Conservation (phyloP, 2,329 filamentous ascomycete species). For the Phialophora chinensis region DNA sequence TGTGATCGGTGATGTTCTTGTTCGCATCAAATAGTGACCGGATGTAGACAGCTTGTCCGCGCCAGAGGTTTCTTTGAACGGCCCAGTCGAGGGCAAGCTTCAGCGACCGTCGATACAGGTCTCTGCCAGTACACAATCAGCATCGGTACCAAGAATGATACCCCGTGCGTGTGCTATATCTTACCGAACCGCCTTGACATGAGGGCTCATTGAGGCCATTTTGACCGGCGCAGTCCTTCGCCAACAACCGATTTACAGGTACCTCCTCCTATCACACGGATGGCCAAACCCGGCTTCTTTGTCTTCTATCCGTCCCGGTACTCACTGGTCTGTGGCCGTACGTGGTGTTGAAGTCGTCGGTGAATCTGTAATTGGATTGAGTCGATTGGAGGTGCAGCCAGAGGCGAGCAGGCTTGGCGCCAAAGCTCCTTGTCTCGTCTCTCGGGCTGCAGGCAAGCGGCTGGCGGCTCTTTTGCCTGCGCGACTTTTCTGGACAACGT, state of each 20-base stretch:
- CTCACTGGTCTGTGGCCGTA: constrained; percentile 10
- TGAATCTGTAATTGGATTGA: constrained; percentile 32
- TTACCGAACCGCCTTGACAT: constrained; percentile 48
- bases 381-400: constrained; percentile 35
- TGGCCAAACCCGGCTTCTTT: neutral
- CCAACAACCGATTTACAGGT: constrained; percentile 10
- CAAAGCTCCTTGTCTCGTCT: constrained; percentile 21
- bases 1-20: constrained; percentile 78
- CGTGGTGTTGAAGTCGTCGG: constrained; percentile 9
- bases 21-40: constrained; percentile 94
- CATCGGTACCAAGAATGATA: constrained; percentile 7
- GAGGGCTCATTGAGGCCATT: constrained; percentile 45
- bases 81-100: constrained; percentile 96
- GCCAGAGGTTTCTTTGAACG: constrained; percentile 90
- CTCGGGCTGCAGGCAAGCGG: constrained; percentile 6
- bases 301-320: neutral
- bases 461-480: constrained; percentile 13
- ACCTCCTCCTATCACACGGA: neutral
- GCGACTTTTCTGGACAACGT: constrained; percentile 18
- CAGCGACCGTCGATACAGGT: constrained; percentile 87
- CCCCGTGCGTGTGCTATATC: constrained; percentile 27
- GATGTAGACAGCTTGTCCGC: constrained; percentile 94
- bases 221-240: constrained; percentile 31
- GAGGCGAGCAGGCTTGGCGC: constrained; percentile 28
- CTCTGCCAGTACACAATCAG: constrained; percentile 53